A percentile compares a stretch with the other conserved stretches of the same genome.
These are phyloP conservation scores for Tulasnella sp. DNA, from an alignment of 768 basidiomycete species.

Conservation along the genomic window DNA sequence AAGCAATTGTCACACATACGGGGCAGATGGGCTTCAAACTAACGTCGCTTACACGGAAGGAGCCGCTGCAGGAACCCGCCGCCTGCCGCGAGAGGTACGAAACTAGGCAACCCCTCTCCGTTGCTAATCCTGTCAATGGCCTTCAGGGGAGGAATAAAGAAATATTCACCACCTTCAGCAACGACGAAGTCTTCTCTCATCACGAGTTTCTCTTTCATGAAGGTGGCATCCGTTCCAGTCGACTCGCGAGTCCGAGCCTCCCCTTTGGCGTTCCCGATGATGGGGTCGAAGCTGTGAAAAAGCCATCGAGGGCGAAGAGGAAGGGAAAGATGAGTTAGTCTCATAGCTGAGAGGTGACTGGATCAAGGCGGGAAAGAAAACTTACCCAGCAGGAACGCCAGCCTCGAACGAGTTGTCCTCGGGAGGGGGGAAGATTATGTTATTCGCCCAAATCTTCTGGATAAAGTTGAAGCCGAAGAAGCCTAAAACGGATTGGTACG, in stretches of 20 bases:
- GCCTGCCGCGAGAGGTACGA: no score
- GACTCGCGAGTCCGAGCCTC: not conserved
- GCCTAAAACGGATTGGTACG: conserved; percentile 26
- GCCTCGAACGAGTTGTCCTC: not conserved
- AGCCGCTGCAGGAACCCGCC: no score
- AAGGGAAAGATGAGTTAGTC: not conserved
- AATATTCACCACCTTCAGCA: conserved; percentile 31
- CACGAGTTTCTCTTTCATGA: not conserved
- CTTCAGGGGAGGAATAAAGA: conserved; percentile 30
- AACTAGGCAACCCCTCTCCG: not conserved
- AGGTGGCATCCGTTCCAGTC: no score
- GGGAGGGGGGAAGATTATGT: not conserved
- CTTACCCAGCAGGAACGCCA: not conserved
- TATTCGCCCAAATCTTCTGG: not conserved
- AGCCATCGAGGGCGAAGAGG: not conserved
- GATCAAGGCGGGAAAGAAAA: not conserved
- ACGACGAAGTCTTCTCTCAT: conserved; percentile 29
- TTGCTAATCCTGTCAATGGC: conserved; percentile 6
- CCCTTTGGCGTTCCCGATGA: conserved; percentile 20
- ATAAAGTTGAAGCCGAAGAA: conserved; percentile 20
- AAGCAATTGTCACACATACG: no score
- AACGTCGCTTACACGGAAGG: no score
- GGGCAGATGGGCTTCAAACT: no score
- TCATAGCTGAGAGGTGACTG: not conserved
- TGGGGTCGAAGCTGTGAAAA: conserved; percentile 15